Base-by-base conservation (phyloP, 805 yeast genomes). In the Wickerhamiella kurtzmanii region DNA sequence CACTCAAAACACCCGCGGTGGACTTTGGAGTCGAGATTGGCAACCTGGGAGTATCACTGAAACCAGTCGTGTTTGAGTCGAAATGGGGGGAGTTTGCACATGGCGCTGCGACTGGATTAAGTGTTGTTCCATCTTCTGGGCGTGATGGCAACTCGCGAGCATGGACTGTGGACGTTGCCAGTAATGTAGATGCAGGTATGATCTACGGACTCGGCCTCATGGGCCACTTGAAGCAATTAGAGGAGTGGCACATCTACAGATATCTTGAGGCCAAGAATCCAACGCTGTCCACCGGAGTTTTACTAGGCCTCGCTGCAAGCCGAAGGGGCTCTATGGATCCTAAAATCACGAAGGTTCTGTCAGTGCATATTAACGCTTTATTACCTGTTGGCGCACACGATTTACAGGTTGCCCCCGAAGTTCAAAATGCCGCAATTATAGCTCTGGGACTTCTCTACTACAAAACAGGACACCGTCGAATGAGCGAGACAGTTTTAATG, bases 201-300 rank as follows among this genome's bases (percentile, higher is more conserved):
- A 64, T 92, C n/a, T 64, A 86, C 17, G 98, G 96, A 0, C 67
- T 92, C 21, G 99, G 99, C 0, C 66, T 92, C 25, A 85, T 85
- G 63, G 97, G 97, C 0, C 95, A 88, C 60, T 65, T 92, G 56
- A 77, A 74, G 48, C 71, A 72, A 38, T 65, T 92, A 21, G 97
- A 89, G 57, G 96, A 92, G 61, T 92, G 97, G 96, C 96, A 88
- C 60, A 82, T 89, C 25, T 92, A 86, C 61, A 88, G 89, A 58
- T 87, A 86, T 54, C 66, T 92, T 45, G 94, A 95, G 0, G 94
- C 95, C 0, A 88, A 92, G 53, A 86, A 84, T 56, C 75, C 81
- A 2, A 74, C 74, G 37, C 84, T 95, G 0, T 84, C 95, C 61
- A 79, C 87, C 35, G 97, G 96, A 0, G 68, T 92, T 41, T 66